Percentiles rank a stretch among this genome's conserved stretches.
Conservation (phyloP, 176 grass and related monocot genomes). For the Hsuehochloa calcarea region DNA sequence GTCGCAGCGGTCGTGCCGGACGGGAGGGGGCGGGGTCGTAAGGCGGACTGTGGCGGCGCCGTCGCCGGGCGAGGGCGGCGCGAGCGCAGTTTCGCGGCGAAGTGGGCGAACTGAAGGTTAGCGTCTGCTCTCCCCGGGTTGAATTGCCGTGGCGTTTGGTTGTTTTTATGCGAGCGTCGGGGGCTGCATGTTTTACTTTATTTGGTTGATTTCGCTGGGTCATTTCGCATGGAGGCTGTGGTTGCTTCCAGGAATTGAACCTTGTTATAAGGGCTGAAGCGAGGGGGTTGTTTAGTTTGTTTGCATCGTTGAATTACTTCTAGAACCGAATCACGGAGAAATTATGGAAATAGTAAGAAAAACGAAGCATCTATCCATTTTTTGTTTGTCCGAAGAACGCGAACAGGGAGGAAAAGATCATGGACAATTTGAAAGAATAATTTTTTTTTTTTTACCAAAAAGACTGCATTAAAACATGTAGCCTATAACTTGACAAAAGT, state of each 20-base stretch:
- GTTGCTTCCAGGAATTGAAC: conserved; percentile 1
- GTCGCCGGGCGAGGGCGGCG: background rate
- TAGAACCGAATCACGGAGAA: background rate
- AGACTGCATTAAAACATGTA: background rate
- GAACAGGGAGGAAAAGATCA: background rate
- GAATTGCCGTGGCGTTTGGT: background rate
- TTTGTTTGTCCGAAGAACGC: background rate
- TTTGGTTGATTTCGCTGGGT: background rate
- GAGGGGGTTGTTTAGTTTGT: background rate
- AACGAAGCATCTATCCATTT: background rate
- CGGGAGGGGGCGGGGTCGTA: background rate
- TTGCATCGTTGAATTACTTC: background rate
- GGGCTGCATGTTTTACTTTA: background rate
- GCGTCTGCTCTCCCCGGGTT: background rate
- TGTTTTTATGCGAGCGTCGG: background rate
- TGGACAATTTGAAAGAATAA: background rate
- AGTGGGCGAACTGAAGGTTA: conserved; percentile 27
- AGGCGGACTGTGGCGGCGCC: conserved; percentile 11
- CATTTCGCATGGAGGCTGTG: conserved; percentile 1
- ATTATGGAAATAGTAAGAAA: background rate
- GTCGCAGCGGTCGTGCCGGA: conserved; percentile 36
- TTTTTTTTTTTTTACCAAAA: background rate
- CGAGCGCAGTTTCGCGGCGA: background rate
- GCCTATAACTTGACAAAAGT: background rate
- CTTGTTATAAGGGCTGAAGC: background rate